phyloP scores from a whole-genome alignment of 805 yeast genomes.

The Cyberlindnera euphorbiiphila region DNA sequence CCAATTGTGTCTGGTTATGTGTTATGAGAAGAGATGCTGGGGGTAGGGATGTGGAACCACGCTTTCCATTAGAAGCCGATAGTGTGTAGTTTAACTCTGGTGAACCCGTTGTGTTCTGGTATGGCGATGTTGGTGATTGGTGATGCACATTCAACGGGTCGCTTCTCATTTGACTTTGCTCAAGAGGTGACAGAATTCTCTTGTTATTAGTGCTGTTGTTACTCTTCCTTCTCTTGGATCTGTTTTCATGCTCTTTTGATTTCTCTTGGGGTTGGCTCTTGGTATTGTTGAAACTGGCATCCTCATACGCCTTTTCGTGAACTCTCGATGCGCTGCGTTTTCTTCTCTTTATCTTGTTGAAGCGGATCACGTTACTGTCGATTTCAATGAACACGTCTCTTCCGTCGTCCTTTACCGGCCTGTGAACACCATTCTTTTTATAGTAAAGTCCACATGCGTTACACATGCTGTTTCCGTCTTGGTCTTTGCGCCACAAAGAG shows the following conservation, averaged over 20 bases:
- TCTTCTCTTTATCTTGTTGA: constrained; percentile 23
- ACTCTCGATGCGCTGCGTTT: constrained; percentile 9
- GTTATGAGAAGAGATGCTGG: neutral
- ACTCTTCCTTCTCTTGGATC: too few relatives aligned
- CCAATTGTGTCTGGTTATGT: neutral
- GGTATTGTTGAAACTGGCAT: too few relatives aligned
- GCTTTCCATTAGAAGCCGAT: too few relatives aligned
- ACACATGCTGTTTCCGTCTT: constrained; percentile 85
- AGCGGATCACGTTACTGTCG: constrained; percentile 19
- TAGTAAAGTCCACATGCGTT: constrained; percentile 93
- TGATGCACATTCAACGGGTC: too few relatives aligned
- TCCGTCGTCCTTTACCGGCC: constrained; percentile 10
- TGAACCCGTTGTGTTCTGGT: too few relatives aligned
- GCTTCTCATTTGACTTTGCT: too few relatives aligned
- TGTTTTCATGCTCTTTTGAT: too few relatives aligned
- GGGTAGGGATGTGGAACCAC: neutral
- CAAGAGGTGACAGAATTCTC: too few relatives aligned
- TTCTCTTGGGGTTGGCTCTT: too few relatives aligned
- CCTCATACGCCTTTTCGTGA: constrained; percentile 2
- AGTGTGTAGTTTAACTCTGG: constrained; percentile 1
- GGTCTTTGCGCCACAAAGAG: constrained; percentile 89
- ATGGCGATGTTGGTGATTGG: neutral
- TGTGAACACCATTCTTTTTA: constrained; percentile 37
- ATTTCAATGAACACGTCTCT: constrained; percentile 20
- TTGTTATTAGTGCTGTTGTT: too few relatives aligned